Evolutionary conservation across 116 monocot genomes (phyloP).

Genomic region (Iris pallida): DNA sequence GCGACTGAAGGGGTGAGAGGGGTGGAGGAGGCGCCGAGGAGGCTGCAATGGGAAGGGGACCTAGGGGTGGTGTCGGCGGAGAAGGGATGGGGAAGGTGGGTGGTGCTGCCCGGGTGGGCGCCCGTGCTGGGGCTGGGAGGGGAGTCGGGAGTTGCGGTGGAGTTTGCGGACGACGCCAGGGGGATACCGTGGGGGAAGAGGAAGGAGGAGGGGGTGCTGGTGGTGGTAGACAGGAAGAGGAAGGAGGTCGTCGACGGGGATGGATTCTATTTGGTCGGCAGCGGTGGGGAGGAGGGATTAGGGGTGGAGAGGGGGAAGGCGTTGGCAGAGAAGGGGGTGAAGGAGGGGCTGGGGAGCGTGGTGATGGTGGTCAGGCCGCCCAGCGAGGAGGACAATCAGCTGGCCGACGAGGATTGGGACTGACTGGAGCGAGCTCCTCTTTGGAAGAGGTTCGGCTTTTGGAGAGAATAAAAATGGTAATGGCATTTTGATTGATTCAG

Average conservation of each 20-base stretch:
- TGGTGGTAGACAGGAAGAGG: conserved; percentile 53
- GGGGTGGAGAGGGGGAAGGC: conserved; percentile 17
- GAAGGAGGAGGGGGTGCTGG: conserved; percentile 57
- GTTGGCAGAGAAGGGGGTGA: conserved; percentile 67
- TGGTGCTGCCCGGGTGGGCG: conserved; percentile 76
- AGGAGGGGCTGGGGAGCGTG: conserved; percentile 45
- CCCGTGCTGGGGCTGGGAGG: conserved; percentile 34
- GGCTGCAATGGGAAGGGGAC: conserved; percentile 39
- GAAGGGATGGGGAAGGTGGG: conserved; percentile 71
- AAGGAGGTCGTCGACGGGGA: conserved; percentile 32
- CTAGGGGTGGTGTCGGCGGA: conserved; percentile 66
- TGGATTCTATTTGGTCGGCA: conserved; percentile 41
- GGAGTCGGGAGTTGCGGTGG: conserved; percentile 46
- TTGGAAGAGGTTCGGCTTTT: not conserved
- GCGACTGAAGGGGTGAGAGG: conserved; percentile 40
- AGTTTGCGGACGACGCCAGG: conserved; percentile 30
- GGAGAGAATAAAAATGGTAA: no score
- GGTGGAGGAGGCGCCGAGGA: conserved; percentile 36
- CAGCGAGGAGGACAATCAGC: conserved; percentile 47
- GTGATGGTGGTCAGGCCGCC: conserved; percentile 80
- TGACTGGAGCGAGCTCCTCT: conserved; percentile 11
- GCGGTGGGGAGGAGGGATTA: not conserved
- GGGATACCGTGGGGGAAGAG: conserved; percentile 48
- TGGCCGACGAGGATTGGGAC: conserved; percentile 63
- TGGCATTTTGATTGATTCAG: no score